A percentile compares a stretch with the other conserved stretches of the same genome.
Conservation (phyloP, 257 asterid genomes). For the Solanum piurae region DNA sequence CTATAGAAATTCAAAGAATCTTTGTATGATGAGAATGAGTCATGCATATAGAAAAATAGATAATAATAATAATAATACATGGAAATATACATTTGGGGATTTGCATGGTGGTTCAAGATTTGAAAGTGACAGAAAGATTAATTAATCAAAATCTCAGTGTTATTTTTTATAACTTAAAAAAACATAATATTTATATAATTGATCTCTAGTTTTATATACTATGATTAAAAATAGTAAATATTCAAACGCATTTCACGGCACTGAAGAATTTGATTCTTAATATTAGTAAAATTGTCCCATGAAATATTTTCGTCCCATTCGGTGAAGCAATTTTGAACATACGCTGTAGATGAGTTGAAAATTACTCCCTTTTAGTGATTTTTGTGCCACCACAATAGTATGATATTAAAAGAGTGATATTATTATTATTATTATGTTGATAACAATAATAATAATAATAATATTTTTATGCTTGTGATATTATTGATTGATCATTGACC, state of each 20-base stretch:
- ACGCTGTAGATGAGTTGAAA: no score
- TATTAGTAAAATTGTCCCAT: no score
- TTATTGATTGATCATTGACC: constrained; percentile 55
- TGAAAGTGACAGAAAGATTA: background rate
- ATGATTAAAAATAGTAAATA: background rate
- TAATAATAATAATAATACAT: background rate
- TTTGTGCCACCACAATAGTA: no score
- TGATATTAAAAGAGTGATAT: no score
- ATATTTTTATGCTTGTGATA: background rate
- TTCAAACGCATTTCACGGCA: no score
- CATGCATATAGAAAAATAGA: background rate
- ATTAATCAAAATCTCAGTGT: background rate
- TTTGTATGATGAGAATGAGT: background rate
- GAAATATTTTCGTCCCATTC: no score
- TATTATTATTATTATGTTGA: background rate
- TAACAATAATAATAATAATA: no score
- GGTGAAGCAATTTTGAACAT: no score
- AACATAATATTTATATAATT: background rate
- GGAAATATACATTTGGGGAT: background rate
- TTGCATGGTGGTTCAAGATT: background rate
- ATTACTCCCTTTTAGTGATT: no score
- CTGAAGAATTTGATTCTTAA: no score
- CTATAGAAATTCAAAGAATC: background rate
- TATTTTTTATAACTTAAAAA: background rate
- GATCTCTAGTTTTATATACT: constrained; percentile 16